A percentile compares a stretch with the other conserved stretches of the same genome.
These are phyloP conservation scores for Piromyces finnis DNA, from an alignment of 192 early-diverging fungal genomes.

Conservation along the genomic window DNA sequence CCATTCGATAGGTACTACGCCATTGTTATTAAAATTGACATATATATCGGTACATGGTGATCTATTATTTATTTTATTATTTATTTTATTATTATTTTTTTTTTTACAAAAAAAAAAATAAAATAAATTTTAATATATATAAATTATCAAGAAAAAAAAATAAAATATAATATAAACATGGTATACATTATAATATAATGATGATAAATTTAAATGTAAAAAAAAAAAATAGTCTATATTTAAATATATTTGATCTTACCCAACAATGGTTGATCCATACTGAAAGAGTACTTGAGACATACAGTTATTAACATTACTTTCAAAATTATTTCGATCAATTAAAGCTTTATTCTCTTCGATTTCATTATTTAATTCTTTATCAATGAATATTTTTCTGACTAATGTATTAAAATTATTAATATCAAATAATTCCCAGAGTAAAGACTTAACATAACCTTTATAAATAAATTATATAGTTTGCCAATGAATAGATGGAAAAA, in stretches of 20 bases:
- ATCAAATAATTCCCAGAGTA: slow-evolving; percentile 29
- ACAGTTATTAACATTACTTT: slow-evolving; percentile 11
- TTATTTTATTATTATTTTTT: too few species aligned
- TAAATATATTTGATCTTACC: background rate
- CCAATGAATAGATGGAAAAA: too few species aligned
- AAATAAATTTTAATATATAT: too few species aligned
- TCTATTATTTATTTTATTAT: background rate
- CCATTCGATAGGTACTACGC: slow-evolving; percentile 39
- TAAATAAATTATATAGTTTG: too few species aligned
- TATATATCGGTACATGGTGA: slow-evolving; percentile 12
- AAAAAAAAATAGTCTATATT: too few species aligned
- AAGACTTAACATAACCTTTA: slow-evolving; percentile 12
- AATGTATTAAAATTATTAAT: slow-evolving; percentile 19
- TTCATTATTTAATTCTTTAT: background rate
- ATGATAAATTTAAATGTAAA: too few species aligned
- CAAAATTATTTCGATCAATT: slow-evolving; percentile 2
- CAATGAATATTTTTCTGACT: background rate
- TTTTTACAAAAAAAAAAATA: too few species aligned
- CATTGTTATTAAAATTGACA: slow-evolving; percentile 22
- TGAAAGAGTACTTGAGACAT: slow-evolving; percentile 17
- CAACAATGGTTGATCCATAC: slow-evolving; percentile 25
- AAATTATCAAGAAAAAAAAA: too few species aligned
- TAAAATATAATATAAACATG: too few species aligned
- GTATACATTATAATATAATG: too few species aligned
- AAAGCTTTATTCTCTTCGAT: background rate